Evolutionary conservation across 2,329 filamentous ascomycete genomes (phyloP).

Genomic region (Ceratocystiopsis minuta): DNA sequence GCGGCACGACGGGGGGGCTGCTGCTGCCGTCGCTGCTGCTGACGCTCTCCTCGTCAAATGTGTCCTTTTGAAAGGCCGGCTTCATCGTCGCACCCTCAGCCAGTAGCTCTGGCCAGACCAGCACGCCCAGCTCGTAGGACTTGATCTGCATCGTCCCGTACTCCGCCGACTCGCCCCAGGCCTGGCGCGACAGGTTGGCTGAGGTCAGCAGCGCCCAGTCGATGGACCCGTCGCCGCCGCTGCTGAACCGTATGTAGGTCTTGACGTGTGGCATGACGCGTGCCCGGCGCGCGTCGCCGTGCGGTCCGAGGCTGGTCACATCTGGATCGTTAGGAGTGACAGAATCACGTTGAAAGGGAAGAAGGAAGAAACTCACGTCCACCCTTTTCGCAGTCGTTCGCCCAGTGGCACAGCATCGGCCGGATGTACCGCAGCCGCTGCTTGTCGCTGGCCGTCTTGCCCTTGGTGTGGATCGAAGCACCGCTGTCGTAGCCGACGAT

Average conservation of each 20-base stretch:
- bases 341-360: no score
- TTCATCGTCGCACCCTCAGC: conserved; percentile 40
- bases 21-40: no score
- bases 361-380: no score
- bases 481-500: conserved; percentile 66
- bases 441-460: conserved; percentile 47
- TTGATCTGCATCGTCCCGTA: conserved; percentile 49
- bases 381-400: no score
- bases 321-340: no score
- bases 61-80: conserved; percentile 46
- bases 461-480: conserved; percentile 65
- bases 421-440: conserved; percentile 58
- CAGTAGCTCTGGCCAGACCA: conserved; percentile 57
- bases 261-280: conserved; percentile 77
- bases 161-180: conserved; percentile 54
- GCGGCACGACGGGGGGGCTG: conserved; percentile 39
- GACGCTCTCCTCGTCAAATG: conserved; percentile 20
- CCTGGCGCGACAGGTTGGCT: conserved; percentile 82
- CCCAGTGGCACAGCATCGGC: conserved; percentile 61
- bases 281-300: conserved; percentile 38
- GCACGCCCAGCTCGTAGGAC: conserved; percentile 69
- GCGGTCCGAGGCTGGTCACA: no score
- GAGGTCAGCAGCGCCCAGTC: conserved; percentile 80
- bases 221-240: conserved; percentile 26
- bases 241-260: conserved; percentile 50